Percentiles rank a stretch among this genome's conserved stretches.
Conservation (phyloP, 805 yeast genomes). For the Cyberlindnera nakhonratchasimensis region DNA sequence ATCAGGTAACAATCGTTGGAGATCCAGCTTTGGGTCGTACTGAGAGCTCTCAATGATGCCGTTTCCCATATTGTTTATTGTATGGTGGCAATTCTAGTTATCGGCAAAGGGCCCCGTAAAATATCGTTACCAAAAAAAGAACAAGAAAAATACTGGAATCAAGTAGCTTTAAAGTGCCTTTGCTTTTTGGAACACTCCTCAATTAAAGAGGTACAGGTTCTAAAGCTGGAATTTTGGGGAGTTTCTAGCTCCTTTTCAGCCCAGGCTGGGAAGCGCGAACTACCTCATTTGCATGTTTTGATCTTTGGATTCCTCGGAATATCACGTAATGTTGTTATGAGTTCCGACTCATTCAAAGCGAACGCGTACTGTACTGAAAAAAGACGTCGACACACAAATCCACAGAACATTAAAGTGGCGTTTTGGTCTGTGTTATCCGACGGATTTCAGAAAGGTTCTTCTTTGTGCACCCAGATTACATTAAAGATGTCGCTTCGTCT, state of each 20-base stretch:
- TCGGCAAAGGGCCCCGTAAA: too few species aligned
- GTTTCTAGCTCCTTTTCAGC: neutral
- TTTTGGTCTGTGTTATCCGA: neutral
- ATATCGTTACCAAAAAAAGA: neutral
- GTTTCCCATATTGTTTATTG: neutral
- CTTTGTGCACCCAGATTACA: neutral
- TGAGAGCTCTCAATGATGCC: conserved; percentile 14
- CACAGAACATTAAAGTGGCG: conserved; percentile 1
- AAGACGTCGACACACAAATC: conserved; percentile 3
- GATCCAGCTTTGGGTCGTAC: conserved; percentile 54
- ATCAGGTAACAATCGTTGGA: conserved; percentile 46
- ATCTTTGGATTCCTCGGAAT: neutral
- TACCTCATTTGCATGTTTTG: neutral
- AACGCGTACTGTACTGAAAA: conserved; percentile 4
- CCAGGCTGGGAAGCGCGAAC: neutral
- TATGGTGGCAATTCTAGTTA: neutral
- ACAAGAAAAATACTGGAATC: too few species aligned
- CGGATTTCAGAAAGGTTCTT: neutral
- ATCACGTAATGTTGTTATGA: neutral
- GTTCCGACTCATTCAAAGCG: conserved; percentile 1
- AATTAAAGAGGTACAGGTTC: too few species aligned
- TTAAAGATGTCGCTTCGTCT: conserved; percentile 75
- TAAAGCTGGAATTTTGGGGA: neutral
- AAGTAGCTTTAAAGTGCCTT: too few species aligned
- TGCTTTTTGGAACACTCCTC: too few species aligned